Conservation (phyloP, 129 eudicot genomes). For the Arctium lappa region DNA sequence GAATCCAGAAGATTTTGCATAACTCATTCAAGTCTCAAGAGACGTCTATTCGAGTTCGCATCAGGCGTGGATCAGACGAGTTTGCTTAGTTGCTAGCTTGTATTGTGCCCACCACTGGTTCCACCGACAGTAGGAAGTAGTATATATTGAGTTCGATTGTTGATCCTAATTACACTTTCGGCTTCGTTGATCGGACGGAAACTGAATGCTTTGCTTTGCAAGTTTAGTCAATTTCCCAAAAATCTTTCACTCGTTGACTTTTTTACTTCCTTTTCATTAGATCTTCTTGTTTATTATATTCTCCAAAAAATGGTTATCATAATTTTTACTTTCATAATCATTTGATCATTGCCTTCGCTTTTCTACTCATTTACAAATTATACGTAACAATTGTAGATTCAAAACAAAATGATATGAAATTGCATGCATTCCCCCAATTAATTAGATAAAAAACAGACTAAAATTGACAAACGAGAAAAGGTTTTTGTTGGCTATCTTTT, state of each 20-base stretch:
- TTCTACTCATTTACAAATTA: background rate
- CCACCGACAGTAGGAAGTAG: too few species aligned
- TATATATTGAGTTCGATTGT: too few species aligned
- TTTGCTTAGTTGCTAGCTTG: constrained; percentile 73
- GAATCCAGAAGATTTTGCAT: constrained; percentile 63
- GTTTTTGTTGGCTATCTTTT: too few species aligned
- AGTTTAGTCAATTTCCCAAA: too few species aligned
- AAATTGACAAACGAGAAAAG: too few species aligned
- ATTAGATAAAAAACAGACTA: background rate
- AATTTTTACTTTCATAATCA: too few species aligned
- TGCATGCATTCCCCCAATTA: background rate
- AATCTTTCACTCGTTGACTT: too few species aligned
- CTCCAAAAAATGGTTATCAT: background rate
- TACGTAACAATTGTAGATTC: background rate
- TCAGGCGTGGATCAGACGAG: constrained; percentile 59
- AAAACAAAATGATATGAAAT: background rate
- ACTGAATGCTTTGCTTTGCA: too few species aligned
- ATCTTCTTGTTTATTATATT: background rate
- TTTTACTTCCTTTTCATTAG: too few species aligned
- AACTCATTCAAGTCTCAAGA: constrained; percentile 52
- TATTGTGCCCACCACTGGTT: constrained; percentile 50
- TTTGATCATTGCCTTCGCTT: too few species aligned
- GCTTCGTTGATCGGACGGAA: constrained; percentile 42
- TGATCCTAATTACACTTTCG: constrained; percentile 21
- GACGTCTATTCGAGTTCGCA: constrained; percentile 61